Conservation (phyloP, 2,329 filamentous ascomycete species). For the Setomelanomma holmii region DNA sequence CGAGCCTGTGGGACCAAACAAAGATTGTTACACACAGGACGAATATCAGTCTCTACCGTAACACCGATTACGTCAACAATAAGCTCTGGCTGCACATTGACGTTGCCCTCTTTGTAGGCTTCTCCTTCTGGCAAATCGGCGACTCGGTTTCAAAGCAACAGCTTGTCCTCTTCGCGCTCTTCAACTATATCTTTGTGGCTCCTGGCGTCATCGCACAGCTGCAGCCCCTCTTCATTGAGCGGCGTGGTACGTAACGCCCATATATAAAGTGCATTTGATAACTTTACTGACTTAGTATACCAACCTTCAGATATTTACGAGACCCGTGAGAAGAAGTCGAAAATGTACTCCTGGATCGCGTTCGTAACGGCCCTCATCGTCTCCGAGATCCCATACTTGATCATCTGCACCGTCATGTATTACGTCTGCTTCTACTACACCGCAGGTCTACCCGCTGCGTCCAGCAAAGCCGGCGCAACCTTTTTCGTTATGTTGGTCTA, state of each 20-base stretch:
- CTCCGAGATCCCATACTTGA: conserved; percentile 72
- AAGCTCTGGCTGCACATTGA: conserved; percentile 29
- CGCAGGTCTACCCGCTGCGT: conserved; percentile 38
- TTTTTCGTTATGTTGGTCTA: conserved; percentile 63
- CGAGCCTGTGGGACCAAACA: conserved; percentile 29
- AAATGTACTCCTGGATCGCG: conserved; percentile 75
- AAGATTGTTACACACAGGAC: conserved; percentile 30
- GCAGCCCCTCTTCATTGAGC: conserved; percentile 54
- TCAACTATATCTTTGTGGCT: conserved; percentile 56
- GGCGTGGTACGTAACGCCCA: too few species aligned
- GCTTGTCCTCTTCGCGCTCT: conserved; percentile 56
- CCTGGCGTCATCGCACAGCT: conserved; percentile 51
- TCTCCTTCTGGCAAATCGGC: conserved; percentile 37
- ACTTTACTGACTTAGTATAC: too few species aligned
- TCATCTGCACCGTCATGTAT: conserved; percentile 66
- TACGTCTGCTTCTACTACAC: conserved; percentile 72
- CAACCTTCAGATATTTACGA: too few species aligned
- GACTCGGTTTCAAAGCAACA: conserved; percentile 48
- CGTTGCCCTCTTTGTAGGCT: conserved; percentile 33
- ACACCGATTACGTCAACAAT: conserved; percentile 10
- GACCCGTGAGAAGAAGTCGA: conserved; percentile 67
- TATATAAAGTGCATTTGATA: too few species aligned
- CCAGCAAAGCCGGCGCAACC: conserved; percentile 62
- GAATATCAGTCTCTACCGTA: conserved; percentile 32
- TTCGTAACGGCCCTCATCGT: conserved; percentile 74